Conservation (phyloP, 441 rosid species). For the Syzygium syzygioides region DNA sequence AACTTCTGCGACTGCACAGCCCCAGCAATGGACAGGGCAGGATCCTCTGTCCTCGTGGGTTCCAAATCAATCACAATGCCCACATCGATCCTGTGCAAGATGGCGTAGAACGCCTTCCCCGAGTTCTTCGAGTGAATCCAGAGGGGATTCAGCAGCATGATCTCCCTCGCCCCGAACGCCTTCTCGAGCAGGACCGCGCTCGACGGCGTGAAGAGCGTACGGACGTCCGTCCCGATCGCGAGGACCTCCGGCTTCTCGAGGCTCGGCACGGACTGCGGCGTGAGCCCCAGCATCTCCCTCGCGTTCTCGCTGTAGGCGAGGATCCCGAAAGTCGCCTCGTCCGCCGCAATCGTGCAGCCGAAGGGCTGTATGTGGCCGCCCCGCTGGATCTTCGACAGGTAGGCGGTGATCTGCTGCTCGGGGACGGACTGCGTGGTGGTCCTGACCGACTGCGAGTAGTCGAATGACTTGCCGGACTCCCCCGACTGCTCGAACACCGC, state of each 20-base stretch:
- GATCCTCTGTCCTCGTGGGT: constrained; percentile 93
- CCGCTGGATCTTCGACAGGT: constrained; percentile 77
- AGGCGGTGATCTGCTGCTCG: constrained; percentile 75
- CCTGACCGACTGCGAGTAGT: constrained; percentile 72
- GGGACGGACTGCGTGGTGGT: constrained; percentile 63
- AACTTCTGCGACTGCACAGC: constrained; percentile 96
- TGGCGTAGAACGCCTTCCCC: constrained; percentile 82
- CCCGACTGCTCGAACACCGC: constrained; percentile 93
- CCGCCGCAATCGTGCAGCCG: constrained; percentile 83
- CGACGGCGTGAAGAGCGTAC: constrained; percentile 55
- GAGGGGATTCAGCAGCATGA: constrained; percentile 69
- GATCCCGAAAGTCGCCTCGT: constrained; percentile 56
- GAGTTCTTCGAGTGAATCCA: constrained; percentile 84
- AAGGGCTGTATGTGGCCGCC: constrained; percentile 88
- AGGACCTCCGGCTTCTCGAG: constrained; percentile 61
- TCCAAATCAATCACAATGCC: constrained; percentile 95
- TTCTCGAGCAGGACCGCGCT: constrained; percentile 59
- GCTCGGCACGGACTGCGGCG: constrained; percentile 75
- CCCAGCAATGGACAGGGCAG: constrained; percentile 90
- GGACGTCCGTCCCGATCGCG: constrained; percentile 63
- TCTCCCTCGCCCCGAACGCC: constrained; percentile 84
- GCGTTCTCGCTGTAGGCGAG: constrained; percentile 83
- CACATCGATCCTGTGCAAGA: constrained; percentile 86
- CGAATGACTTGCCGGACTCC: constrained; percentile 82
- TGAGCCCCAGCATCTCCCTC: constrained; percentile 70